These are phyloP conservation scores for Tetragonia tetragonoides DNA, from an alignment of 148 eudicot genomes.

Conservation along the genomic window DNA sequence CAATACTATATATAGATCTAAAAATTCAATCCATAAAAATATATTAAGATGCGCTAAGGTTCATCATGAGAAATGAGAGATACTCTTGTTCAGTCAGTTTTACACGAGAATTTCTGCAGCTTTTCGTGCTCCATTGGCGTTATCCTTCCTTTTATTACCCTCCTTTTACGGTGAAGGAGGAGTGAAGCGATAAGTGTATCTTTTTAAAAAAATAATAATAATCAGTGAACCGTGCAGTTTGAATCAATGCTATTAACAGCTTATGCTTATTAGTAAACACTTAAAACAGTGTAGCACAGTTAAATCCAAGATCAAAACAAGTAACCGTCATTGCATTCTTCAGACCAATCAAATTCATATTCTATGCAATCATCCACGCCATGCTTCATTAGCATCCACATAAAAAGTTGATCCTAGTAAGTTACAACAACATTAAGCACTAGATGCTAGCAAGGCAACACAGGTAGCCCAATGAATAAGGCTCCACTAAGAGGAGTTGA, in stretches of 20 bases:
- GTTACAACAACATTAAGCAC: not conserved
- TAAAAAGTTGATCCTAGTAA: not conserved
- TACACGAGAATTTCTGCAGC: not conserved
- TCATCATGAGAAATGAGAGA: too few species aligned
- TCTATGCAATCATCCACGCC: not conserved
- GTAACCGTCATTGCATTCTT: not conserved
- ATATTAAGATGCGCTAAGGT: too few species aligned
- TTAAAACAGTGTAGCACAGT: not conserved
- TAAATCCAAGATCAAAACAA: not conserved
- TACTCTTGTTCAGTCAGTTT: not conserved
- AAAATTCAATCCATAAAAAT: too few species aligned
- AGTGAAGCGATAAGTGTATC: too few species aligned
- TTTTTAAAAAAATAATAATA: too few species aligned
- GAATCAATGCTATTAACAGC: too few species aligned
- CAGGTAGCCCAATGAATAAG: not conserved
- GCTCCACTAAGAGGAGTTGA: not conserved
- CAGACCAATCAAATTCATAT: not conserved
- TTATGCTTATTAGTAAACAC: too few species aligned
- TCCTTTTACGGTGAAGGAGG: too few species aligned
- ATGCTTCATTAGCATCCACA: not conserved
- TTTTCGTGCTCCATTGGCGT: too few species aligned
- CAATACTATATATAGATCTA: too few species aligned
- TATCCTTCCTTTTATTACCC: too few species aligned
- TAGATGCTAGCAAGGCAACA: not conserved
- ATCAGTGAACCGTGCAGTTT: too few species aligned